Conservation (phyloP, 495 filamentous ascomycete species). For the Pseudotulostoma volvatum region DNA sequence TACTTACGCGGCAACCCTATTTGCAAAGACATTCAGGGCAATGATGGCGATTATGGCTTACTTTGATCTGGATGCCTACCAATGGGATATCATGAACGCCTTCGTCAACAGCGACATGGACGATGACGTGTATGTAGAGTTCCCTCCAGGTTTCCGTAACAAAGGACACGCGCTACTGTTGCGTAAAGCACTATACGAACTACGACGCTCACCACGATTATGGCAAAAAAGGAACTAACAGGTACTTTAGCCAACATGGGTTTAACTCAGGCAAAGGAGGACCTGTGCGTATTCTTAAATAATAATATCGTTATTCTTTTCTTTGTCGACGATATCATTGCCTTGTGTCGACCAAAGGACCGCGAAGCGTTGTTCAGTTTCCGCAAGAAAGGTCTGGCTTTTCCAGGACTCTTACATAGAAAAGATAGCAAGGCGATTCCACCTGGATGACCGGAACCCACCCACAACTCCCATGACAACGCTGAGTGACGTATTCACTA, state of each 20-base stretch:
- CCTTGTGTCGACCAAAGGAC: neutral
- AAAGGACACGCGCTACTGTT: neutral
- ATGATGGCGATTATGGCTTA: constrained; percentile 9
- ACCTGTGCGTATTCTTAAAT: constrained; percentile 9
- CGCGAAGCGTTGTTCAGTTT: neutral
- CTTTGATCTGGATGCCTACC: constrained; percentile 6
- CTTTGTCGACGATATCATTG: constrained; percentile 12
- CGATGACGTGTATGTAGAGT: constrained; percentile 5
- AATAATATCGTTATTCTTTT: constrained; percentile 11
- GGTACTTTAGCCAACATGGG: too few relatives aligned
- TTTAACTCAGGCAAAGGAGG: constrained; percentile 6
- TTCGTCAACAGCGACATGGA: constrained; percentile 13
- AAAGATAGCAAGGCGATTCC: constrained; percentile 5
- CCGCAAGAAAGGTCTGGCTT: constrained; percentile 8
- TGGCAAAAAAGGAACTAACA: neutral
- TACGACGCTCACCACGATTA: neutral
- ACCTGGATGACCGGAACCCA: constrained; percentile 8
- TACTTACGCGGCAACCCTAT: constrained; percentile 11
- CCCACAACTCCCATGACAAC: neutral
- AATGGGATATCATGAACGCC: constrained; percentile 13
- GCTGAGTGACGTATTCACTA: constrained; percentile 2
- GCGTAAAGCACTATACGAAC: neutral
- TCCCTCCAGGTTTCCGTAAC: constrained; percentile 5
- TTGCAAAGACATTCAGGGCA: constrained; percentile 8
- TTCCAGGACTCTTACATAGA: constrained; percentile 9